phyloP scores from a whole-genome alignment of 495 filamentous ascomycete genomes.

The Aspergillus carlsbadensis region DNA sequence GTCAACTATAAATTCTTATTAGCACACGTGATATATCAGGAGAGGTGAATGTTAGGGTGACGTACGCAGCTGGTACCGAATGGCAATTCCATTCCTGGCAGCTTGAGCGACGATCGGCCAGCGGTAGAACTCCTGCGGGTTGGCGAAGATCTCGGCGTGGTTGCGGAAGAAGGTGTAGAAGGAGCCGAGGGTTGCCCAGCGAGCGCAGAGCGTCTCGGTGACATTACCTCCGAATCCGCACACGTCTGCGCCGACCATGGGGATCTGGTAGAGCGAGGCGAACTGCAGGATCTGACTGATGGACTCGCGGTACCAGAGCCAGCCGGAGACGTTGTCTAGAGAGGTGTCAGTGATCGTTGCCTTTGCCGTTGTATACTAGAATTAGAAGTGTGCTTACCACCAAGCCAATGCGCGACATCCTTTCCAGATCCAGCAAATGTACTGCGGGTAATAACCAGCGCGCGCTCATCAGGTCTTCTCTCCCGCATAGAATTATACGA shows the following conservation, averaged over 20 bases:
- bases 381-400: neutral
- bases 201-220: slow-evolving; percentile 76
- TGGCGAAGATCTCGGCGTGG: slow-evolving; percentile 56
- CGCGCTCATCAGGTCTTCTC: slow-evolving; percentile 64
- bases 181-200: slow-evolving; percentile 79
- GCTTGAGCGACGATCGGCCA: slow-evolving; percentile 64
- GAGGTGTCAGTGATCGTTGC: neutral
- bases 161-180: slow-evolving; percentile 85
- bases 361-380: neutral
- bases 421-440: slow-evolving; percentile 82
- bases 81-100: slow-evolving; percentile 68
- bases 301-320: slow-evolving; percentile 68
- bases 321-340: slow-evolving; percentile 66
- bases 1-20: slow-evolving; percentile 49
- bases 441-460: slow-evolving; percentile 80
- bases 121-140: slow-evolving; percentile 76
- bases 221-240: slow-evolving; percentile 75
- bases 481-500: slow-evolving; percentile 66
- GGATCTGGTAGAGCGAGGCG: slow-evolving; percentile 76
- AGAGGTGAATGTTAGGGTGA: neutral
- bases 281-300: slow-evolving; percentile 73
- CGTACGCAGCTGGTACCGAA: slow-evolving; percentile 61
- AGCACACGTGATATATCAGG: too few relatives aligned
- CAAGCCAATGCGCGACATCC: slow-evolving; percentile 75
- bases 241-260: slow-evolving; percentile 81